Conservation (phyloP, 2,329 filamentous ascomycete genomes). For the Fusarium sp. region DNA sequence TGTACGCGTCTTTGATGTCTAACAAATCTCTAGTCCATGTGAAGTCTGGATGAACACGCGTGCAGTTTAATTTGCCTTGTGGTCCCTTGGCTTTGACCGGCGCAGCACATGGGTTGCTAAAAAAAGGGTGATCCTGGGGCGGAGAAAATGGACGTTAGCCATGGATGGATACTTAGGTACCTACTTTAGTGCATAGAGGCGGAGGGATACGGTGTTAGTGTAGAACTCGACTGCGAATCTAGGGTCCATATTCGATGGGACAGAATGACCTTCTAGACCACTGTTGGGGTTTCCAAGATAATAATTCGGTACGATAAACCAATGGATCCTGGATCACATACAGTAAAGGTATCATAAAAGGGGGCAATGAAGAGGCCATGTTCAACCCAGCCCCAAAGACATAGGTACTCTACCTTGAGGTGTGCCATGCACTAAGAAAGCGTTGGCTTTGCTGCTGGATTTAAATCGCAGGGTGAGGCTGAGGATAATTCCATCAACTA, state of each 20-base stretch:
- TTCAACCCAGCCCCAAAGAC: slow-evolving; percentile 10
- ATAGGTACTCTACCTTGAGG: not conserved
- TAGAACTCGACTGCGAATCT: slow-evolving; percentile 9
- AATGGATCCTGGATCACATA: not conserved
- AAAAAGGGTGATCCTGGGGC: slow-evolving; percentile 32
- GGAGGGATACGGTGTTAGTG: not conserved
- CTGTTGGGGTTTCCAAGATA: slow-evolving; percentile 4
- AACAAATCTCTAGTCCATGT: not conserved
- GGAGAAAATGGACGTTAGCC: slow-evolving; percentile 19
- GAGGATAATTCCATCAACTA: slow-evolving; percentile 16
- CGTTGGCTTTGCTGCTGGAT: not conserved
- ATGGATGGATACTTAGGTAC: not conserved
- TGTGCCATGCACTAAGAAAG: not conserved
- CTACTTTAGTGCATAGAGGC: not conserved
- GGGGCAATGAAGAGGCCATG: slow-evolving; percentile 33
- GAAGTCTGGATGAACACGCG: slow-evolving; percentile 30
- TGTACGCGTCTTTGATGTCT: slow-evolving; percentile 14
- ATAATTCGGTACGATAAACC: slow-evolving; percentile 1
- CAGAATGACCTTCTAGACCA: slow-evolving; percentile 21
- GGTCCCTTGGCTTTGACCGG: slow-evolving; percentile 12
- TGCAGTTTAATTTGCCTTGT: slow-evolving; percentile 31
- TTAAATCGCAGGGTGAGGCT: slow-evolving; percentile 20
- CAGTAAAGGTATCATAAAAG: not conserved
- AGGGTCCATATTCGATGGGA: slow-evolving; percentile 16
- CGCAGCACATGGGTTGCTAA: slow-evolving; percentile 35